Evolutionary conservation across 2,329 filamentous ascomycete species (phyloP), one percentile per base, ranked within the genome.

Genomic region (Aspergillus ruber): DNA sequence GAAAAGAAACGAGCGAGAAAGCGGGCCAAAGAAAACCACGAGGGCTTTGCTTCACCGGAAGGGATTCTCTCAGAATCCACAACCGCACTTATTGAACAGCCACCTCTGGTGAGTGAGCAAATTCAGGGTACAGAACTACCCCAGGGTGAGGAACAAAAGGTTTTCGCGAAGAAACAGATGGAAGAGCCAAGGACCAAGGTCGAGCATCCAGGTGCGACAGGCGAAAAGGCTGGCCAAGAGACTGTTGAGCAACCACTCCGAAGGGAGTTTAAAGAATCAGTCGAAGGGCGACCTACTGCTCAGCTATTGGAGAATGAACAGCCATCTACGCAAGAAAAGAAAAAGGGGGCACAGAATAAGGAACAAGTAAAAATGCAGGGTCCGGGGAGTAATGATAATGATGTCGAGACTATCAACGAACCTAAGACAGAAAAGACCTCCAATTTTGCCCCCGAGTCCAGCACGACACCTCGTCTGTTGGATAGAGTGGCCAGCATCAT

Each of bases 401-500:
- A 35, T 8, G 6, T 36, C 8, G 33, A 36, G n/a, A 7, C 33
- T 15, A n/a, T n/a, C n/a, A 18, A 17, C n/a, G 33, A 36, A 15
- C 7, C 33, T 18, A n/a, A 36, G 6, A 8, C 33, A 36, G 33
- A 17, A 4, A 36, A 17, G 17, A 9, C 33, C n/a, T 9, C 33
- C 17, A 18, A 18, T 12, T 39, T 18, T 20, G 9, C 10, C 36
- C 7, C 36, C 6, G 36, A 39, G 10, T 18, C 36, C 36, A 6
- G 8, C 6, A 35, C 13, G 32, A 9, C 33, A 7, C 13, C 36
- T 20, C 36, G 36, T 12, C n/a, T 8, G 10, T 18, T 39, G 49
- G 60, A 57, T 51, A 62, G 61, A 41, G 57, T 70, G 46, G 56
- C 61, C 8, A 64, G 51, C 43, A 54, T 70, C 25, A 69, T 70